A percentile compares a stretch with the other conserved stretches of the same genome.
These are phyloP conservation scores for Ulmus americana DNA, from an alignment of 331 rosid species.

Conservation along the genomic window DNA sequence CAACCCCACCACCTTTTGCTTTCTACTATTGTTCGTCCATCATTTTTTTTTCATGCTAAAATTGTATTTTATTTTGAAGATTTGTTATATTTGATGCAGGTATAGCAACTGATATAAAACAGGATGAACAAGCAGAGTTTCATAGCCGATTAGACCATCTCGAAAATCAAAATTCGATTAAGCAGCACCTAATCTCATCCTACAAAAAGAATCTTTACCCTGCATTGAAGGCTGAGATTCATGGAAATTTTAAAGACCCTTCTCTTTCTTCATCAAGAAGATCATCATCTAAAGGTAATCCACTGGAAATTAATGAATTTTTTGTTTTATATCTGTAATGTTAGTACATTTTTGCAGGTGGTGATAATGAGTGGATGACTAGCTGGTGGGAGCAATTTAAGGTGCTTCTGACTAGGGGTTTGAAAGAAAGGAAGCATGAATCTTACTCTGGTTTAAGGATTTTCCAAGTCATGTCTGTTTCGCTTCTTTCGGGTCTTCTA, in stretches of 20 bases:
- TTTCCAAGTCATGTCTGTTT: slow-evolving; percentile 85
- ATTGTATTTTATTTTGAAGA: no score
- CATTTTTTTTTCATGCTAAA: no score
- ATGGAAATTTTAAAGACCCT: slow-evolving; percentile 22
- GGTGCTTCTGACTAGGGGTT: slow-evolving; percentile 72
- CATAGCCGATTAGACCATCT: slow-evolving; percentile 41
- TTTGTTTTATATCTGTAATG: not conserved
- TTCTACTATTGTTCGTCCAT: no score
- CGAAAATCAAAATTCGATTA: slow-evolving; percentile 59
- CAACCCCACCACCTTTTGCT: slow-evolving; percentile 3
- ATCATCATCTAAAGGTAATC: slow-evolving; percentile 43
- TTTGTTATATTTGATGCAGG: slow-evolving; percentile 33
- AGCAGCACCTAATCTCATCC: slow-evolving; percentile 59
- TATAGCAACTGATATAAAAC: slow-evolving; percentile 56
- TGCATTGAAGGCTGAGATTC: slow-evolving; percentile 62
- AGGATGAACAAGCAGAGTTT: slow-evolving; percentile 42
- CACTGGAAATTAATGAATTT: not conserved
- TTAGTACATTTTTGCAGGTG: slow-evolving; percentile 26
- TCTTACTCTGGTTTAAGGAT: slow-evolving; percentile 79
- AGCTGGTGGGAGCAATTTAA: slow-evolving; percentile 82
- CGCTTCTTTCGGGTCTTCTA: slow-evolving; percentile 75
- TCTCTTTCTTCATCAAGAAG: slow-evolving; percentile 24
- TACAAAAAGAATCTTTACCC: slow-evolving; percentile 64
- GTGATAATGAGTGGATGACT: slow-evolving; percentile 58
- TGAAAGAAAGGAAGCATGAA: slow-evolving; percentile 78